Base-by-base conservation (phyloP, 83 land plant species). In the Picea abies region DNA sequence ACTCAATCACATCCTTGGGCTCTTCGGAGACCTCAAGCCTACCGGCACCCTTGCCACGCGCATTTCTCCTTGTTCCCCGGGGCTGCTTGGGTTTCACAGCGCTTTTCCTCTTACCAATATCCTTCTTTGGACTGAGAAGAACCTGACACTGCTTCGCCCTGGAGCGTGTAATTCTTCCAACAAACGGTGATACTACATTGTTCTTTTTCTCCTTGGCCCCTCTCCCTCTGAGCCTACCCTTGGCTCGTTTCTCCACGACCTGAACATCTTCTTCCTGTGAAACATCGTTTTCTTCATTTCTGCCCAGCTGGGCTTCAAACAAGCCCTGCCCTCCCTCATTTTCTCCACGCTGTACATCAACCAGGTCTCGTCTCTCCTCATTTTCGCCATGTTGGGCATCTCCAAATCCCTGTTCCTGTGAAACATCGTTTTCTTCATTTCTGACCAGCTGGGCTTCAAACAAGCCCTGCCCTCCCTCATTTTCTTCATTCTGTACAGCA, bases 131-230 rank as follows among this genome's bases (percentile, higher is more conserved):
- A 11, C 56, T 52, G 56, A 11, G 56, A 52, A 52, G 56, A 52
- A 52, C 56, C 47, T 79, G 80, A 47, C 80, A 79, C 32, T 60
- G 65, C 65, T 35, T 79, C 20, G 80, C 80, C 29, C 65, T 23
- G 20, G 80, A 79, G 5, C 80, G 80, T 6, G 80, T 79, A 26
- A 79, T 79, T n/a, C 80, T 61, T 79, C 80, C 80, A 60, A 79
- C 65, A 78, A 61, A 62, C 20, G 80, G 65, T 41, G 39, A 61
- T 9, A 2, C 23, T 61, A 10, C 66, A 62, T 32, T 17, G 62
- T 32, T 35, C n/a, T 60, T 78, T 60, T 32, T 37, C 80, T 79
- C 80, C 47, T 79, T 61, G 8, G 63, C 65, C 47, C 41, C 41
- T 32, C 37, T 19, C 60, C 66, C 60, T 60, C 60, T 4, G 23